Percentiles rank a stretch among this genome's conserved stretches.
phyloP scores from a whole-genome alignment of 2,329 filamentous ascomycete genomes.

The Colletotrichum sansevieriae region DNA sequence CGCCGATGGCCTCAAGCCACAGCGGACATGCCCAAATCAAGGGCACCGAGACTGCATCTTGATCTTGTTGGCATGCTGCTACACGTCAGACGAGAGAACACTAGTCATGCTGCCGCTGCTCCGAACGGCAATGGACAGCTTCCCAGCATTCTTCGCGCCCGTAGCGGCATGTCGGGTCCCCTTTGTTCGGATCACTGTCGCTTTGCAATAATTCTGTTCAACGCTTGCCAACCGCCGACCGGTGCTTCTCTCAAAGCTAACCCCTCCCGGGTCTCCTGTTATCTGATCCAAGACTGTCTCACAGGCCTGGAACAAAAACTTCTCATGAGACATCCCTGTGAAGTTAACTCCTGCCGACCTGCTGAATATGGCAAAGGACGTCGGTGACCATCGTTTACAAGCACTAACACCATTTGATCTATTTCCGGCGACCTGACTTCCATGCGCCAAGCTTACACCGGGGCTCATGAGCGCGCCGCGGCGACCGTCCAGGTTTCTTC shows the following conservation, averaged over 20 bases:
- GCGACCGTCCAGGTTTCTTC: slow-evolving; percentile 9
- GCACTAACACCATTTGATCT: neutral
- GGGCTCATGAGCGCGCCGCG: neutral
- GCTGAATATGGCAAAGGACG: neutral
- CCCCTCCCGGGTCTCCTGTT: neutral
- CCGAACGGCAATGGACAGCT: neutral
- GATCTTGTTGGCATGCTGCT: too few relatives aligned
- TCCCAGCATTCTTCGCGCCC: neutral
- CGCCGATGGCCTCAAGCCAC: too few relatives aligned
- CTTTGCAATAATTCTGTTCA: slow-evolving; percentile 11
- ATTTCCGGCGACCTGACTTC: neutral
- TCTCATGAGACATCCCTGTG: too few relatives aligned
- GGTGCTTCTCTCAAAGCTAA: too few relatives aligned
- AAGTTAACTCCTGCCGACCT: too few relatives aligned
- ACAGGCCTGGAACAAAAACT: slow-evolving; percentile 1
- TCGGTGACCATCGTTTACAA: neutral
- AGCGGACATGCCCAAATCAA: too few relatives aligned
- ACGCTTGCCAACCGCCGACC: neutral
- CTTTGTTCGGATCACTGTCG: neutral
- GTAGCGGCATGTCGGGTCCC: neutral
- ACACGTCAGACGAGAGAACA: too few relatives aligned
- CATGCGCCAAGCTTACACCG: neutral
- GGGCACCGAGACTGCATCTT: too few relatives aligned
- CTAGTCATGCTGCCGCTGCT: neutral
- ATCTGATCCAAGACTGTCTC: slow-evolving; percentile 22